These are phyloP conservation scores for Saprolegnia diclina DNA, from an alignment of 352 stramenopile species.

Conservation along the genomic window DNA sequence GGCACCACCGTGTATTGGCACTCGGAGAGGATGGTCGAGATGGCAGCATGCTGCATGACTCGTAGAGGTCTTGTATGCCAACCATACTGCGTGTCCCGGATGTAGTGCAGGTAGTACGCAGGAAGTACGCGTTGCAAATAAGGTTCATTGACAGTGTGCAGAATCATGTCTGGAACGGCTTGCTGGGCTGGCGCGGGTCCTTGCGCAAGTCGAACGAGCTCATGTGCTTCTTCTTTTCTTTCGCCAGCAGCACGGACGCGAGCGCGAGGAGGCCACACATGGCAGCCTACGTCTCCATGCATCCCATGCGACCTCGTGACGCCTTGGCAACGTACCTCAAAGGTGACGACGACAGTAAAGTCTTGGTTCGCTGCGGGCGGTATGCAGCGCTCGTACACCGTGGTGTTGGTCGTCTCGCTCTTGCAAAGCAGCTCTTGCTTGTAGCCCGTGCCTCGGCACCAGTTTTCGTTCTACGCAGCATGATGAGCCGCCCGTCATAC, in stretches of 20 bases:
- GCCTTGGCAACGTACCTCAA: constrained; percentile 45
- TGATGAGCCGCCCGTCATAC: not conserved
- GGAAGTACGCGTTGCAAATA: not conserved
- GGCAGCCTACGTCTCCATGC: constrained; percentile 34
- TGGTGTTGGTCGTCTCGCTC: constrained; percentile 32
- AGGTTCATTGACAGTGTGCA: not conserved
- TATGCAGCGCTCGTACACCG: constrained; percentile 51
- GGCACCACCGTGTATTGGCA: no score
- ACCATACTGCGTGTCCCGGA: no score
- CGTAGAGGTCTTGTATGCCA: no score
- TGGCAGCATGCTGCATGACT: no score
- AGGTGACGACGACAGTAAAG: constrained; percentile 49
- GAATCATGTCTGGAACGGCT: constrained; percentile 23
- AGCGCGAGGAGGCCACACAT: constrained; percentile 44
- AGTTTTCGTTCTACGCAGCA: constrained; percentile 41
- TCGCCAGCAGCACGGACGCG: constrained; percentile 45
- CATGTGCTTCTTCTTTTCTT: constrained; percentile 69
- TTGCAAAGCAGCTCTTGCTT: constrained; percentile 57
- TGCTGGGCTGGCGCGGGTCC: constrained; percentile 47
- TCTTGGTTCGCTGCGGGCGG: constrained; percentile 35
- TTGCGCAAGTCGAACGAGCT: constrained; percentile 73
- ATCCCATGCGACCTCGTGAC: not conserved
- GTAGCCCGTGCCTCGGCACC: constrained; percentile 60
- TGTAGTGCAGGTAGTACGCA: no score
- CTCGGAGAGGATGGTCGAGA: no score